Base-by-base conservation (phyloP, 169 alveolate genomes). In the Plasmodium vinckei region DNA sequence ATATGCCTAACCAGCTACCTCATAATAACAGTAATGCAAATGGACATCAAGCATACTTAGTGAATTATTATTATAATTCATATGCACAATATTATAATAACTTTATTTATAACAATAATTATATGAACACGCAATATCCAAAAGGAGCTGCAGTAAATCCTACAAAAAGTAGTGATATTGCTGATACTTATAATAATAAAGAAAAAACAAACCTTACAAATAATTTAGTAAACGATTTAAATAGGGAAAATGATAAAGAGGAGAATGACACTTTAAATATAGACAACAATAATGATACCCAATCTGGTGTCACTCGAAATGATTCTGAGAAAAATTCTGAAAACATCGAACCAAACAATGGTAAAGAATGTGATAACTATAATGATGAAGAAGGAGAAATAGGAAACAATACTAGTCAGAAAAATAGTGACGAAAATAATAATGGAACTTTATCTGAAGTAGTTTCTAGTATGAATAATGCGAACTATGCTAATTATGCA, bases 51-150 rank as follows among this genome's bases (percentile, higher is more conserved):
- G 42, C 42, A 33, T 33, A 33, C 9, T 51, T 51, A 9, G 51
- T 21, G 21, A 71, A 23, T 42, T 71, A 53, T 71, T 39, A 39
- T 51, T 71, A 25, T 19, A 59, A 59, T 59, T 6, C 65, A 10
- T 54, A 42, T 33, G 27, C 23, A 25, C 42, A 39, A 9, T 4
- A 6, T 19, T 71, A 53, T 71, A 49, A 49, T 13, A 49, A 71
- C 21, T 27, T 10, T 7, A n/a, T 9, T 33, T 23, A 39, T 51
- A 39, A 53, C 10, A 46, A 57, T 12, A 64, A 54, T 63, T 54
- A 67, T 23, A 7, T 56, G 17, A 57, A 79, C 19, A 46, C 10
- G 4, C 46, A 65, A 53, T 53, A 21, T 59, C 51, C 65, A 15
- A 54, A 23, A 65, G 82, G 51, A 10, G 17, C 51, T 51, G 21